phyloP scores from a whole-genome alignment of 805 yeast species.

The Limtongozyma cylindracea region DNA sequence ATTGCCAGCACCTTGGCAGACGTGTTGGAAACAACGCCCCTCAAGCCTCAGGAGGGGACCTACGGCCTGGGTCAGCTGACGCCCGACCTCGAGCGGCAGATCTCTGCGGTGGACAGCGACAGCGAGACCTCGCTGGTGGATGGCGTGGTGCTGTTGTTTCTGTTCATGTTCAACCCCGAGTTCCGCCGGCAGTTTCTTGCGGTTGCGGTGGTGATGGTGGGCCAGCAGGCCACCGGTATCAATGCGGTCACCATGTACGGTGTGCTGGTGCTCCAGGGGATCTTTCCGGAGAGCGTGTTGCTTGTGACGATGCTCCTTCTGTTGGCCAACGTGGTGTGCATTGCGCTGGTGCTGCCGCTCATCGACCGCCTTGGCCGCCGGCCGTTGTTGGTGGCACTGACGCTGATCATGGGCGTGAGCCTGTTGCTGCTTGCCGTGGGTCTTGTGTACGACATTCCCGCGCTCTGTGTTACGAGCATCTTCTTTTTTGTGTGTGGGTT shows the following conservation, averaged over 20 bases:
- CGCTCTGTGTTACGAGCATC: conserved; percentile 6
- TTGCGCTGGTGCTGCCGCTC: conserved; percentile 3
- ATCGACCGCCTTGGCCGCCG: conserved; percentile 4
- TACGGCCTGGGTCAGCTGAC: conserved; percentile 5
- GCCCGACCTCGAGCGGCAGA: background rate
- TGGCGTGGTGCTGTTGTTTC: conserved; percentile 3
- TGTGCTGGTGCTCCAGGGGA: conserved; percentile 3
- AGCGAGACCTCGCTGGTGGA: conserved; percentile 9
- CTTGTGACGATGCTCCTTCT: conserved; percentile 3
- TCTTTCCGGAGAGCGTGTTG: conserved; percentile 3
- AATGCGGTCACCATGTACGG: conserved; percentile 7
- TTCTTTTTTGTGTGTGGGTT: conserved; percentile 10
- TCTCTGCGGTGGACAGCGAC: conserved; percentile 1
- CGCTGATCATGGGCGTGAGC: conserved; percentile 5
- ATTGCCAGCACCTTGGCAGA: too few relatives aligned
- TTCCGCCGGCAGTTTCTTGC: conserved; percentile 8
- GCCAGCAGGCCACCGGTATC: conserved; percentile 10
- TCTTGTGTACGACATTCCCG: conserved; percentile 2
- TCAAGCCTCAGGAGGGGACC: conserved; percentile 7
- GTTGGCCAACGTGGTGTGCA: conserved; percentile 3
- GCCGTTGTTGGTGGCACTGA: conserved; percentile 7
- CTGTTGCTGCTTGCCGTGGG: conserved; percentile 7
- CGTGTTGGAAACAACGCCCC: background rate
- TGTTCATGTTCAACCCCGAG: conserved; percentile 4
- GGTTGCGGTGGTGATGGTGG: conserved; percentile 10